A percentile compares a stretch with the other conserved stretches of the same genome.
phyloP scores from a whole-genome alignment of 129 eudicot genomes.

The Gnaphalium uliginosum region DNA sequence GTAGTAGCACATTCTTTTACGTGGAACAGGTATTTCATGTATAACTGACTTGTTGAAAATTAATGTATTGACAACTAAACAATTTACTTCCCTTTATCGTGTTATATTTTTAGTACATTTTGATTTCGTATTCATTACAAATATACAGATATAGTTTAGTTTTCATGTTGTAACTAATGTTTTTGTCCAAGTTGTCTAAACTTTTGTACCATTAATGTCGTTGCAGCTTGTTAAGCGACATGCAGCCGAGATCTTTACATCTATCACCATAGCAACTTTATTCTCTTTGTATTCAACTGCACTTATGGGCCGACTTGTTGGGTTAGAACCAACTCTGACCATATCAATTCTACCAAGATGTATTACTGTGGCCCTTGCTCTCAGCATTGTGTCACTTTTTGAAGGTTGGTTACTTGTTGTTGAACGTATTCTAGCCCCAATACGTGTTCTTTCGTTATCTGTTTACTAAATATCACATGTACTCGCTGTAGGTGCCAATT shows the following conservation, averaged over 20 bases:
- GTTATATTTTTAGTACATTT: neutral
- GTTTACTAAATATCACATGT: neutral
- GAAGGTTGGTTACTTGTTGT: conserved; percentile 60
- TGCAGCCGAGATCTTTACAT: conserved; percentile 95
- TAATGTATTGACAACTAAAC: neutral
- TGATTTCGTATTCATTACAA: neutral
- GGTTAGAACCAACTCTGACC: conserved; percentile 72
- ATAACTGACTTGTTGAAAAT: neutral
- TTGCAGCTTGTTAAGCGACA: conserved; percentile 93
- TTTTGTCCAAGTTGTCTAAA: neutral
- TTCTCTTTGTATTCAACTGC: conserved; percentile 97
- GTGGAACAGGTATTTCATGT: neutral
- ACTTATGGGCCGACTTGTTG: conserved; percentile 82
- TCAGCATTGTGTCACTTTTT: conserved; percentile 91
- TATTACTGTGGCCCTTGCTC: conserved; percentile 97
- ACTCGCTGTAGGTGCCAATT: conserved; percentile 59
- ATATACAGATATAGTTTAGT: neutral
- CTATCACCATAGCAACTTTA: conserved; percentile 69
- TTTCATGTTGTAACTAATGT: neutral
- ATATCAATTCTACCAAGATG: conserved; percentile 92
- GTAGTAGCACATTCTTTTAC: neutral
- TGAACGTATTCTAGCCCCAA: neutral
- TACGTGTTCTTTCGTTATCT: neutral
- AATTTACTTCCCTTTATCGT: neutral
- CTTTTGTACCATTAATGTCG: neutral